phyloP scores from a whole-genome alignment of 2,329 filamentous ascomycete species.

The Ascocoryne sarcoides region DNA sequence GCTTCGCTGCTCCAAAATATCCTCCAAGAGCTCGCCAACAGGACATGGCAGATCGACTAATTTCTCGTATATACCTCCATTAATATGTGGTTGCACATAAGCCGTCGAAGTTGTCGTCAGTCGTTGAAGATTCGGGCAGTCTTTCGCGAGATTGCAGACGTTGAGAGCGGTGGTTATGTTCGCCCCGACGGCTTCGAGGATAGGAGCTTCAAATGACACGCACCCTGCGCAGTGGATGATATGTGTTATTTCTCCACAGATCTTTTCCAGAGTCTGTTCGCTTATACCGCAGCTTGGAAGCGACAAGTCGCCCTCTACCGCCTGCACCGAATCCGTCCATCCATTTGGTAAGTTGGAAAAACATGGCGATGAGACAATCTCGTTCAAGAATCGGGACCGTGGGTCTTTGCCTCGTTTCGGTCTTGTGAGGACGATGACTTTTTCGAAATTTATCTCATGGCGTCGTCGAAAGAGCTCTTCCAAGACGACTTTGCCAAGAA shows the following conservation, averaged over 20 bases:
- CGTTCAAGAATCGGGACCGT: background rate
- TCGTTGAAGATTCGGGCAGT: constrained; percentile 1
- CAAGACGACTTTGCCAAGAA: constrained; percentile 45
- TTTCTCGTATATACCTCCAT: background rate
- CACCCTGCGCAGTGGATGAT: constrained; percentile 10
- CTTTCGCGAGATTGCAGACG: constrained; percentile 2
- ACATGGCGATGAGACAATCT: constrained; percentile 2
- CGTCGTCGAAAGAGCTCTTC: constrained; percentile 5
- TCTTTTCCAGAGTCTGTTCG: background rate
- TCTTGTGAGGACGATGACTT: constrained; percentile 3
- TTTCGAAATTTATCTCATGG: background rate
- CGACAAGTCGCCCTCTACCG: constrained; percentile 6
- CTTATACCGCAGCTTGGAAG: constrained; percentile 2
- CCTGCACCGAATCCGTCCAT: constrained; percentile 1
- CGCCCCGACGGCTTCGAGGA: constrained; percentile 1
- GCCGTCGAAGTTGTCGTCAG: constrained; percentile 6
- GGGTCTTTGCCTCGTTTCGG: constrained; percentile 1
- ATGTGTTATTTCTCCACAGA: constrained; percentile 5
- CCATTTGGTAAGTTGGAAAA: constrained; percentile 2
- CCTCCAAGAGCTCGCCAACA: background rate
- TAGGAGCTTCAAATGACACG: constrained; percentile 5
- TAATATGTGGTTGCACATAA: constrained; percentile 4
- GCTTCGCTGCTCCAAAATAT: background rate
- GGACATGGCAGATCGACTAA: constrained; percentile 2
- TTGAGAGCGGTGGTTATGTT: constrained; percentile 4